Evolutionary conservation across 108 stramenopile species (phyloP).

Genomic region (Epithemia pelagica): DNA sequence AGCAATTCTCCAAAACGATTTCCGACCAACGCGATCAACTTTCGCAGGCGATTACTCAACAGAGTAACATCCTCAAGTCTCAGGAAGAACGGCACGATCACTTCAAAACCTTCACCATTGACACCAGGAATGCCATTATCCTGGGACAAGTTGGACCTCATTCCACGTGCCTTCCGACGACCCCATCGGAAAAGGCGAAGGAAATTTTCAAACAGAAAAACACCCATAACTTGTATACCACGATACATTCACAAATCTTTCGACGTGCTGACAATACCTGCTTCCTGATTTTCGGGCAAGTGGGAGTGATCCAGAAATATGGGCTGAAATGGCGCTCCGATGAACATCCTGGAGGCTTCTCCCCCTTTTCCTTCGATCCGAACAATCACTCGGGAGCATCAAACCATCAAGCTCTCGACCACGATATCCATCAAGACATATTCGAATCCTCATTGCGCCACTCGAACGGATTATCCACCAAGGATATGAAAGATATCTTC

Average conservation of each 20-base stretch:
- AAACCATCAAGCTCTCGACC: not conserved
- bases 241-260: not conserved
- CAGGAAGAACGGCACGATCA: not conserved
- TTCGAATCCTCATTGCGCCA: not conserved
- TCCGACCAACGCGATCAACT: no score
- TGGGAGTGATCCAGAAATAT: not conserved
- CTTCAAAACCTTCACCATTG: not conserved
- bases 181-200: not conserved
- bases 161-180: not conserved
- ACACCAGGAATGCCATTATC: not conserved
- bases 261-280: not conserved
- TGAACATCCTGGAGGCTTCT: not conserved
- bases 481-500: not conserved
- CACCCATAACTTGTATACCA: not conserved
- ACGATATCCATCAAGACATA: not conserved
- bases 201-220: not conserved
- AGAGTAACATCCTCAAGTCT: not conserved
- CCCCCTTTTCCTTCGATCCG: not conserved
- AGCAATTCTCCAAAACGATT: no score
- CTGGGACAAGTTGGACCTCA: not conserved
- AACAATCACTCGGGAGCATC: not conserved
- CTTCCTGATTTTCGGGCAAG: not conserved
- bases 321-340: not conserved
- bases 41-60: not conserved
- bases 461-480: not conserved